Percentiles rank a stretch among this genome's conserved stretches.
phyloP scores from a whole-genome alignment of 257 asterid genomes.

The Solanum tarijense region DNA sequence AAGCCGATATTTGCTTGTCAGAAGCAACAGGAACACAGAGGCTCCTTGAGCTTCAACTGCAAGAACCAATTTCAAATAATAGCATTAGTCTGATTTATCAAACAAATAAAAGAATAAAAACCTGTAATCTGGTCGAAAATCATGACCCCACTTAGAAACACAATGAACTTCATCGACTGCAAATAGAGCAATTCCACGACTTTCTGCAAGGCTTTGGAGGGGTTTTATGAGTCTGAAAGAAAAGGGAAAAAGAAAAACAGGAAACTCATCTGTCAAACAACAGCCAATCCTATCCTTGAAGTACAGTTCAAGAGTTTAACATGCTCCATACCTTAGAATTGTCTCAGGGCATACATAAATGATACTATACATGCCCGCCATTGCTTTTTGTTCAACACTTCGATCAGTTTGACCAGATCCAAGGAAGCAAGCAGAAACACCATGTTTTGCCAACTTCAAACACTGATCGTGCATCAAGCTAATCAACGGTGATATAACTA shows the following conservation, averaged over 20 bases:
- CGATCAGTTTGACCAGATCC: constrained; percentile 78
- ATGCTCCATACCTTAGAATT: constrained; percentile 37
- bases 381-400: constrained; percentile 67
- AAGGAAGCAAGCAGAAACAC: constrained; percentile 75
- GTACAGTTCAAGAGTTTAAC: background rate
- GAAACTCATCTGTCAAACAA: constrained; percentile 2
- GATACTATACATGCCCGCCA: constrained; percentile 49
- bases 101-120: constrained; percentile 12
- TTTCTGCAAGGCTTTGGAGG: constrained; percentile 57
- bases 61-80: background rate
- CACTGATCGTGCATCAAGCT: constrained; percentile 92
- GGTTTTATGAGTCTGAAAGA: constrained; percentile 45
- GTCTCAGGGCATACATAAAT: constrained; percentile 84
- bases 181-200: constrained; percentile 62
- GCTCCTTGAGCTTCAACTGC: background rate
- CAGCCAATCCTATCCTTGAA: background rate
- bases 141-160: constrained; percentile 91
- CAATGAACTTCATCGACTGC: constrained; percentile 82
- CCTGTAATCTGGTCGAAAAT: constrained; percentile 88
- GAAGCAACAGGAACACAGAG: background rate
- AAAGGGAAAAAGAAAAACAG: background rate
- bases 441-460: constrained; percentile 60
- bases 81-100: background rate
- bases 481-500: constrained; percentile 73
- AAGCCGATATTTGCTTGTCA: background rate